Evolutionary conservation across 164 flowering plant genomes (phyloP).

Genomic region (Tetracentron sinense): DNA sequence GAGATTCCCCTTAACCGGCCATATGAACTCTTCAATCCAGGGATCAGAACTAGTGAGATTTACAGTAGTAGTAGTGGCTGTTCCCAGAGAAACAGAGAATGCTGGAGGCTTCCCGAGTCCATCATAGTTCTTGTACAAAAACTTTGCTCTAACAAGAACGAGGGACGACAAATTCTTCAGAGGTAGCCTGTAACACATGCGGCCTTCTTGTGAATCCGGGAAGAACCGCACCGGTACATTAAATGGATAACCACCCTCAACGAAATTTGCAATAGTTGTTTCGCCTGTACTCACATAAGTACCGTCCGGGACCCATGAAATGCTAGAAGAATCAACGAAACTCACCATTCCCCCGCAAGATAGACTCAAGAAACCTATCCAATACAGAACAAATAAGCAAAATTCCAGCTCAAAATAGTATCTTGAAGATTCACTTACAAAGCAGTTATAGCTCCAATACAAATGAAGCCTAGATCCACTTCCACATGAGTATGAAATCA

Average conservation of each 20-base stretch:
- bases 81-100: slow-evolving; percentile 75
- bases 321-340: slow-evolving; percentile 51
- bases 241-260: slow-evolving; percentile 37
- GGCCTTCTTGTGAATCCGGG: slow-evolving; percentile 39
- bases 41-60: slow-evolving; percentile 62
- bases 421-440: neutral
- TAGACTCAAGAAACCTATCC: slow-evolving; percentile 72
- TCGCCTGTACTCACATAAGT: slow-evolving; percentile 47
- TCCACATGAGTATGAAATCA: neutral
- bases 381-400: neutral
- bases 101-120: slow-evolving; percentile 56
- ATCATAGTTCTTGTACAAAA: slow-evolving; percentile 77
- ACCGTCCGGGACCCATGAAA: slow-evolving; percentile 62
- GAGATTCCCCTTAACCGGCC: slow-evolving; percentile 59
- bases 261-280: slow-evolving; percentile 29
- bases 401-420: neutral
- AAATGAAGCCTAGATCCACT: neutral
- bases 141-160: slow-evolving; percentile 62
- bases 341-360: slow-evolving; percentile 58
- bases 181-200: slow-evolving; percentile 62
- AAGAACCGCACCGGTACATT: slow-evolving; percentile 52
- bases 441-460: neutral
- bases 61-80: slow-evolving; percentile 38
- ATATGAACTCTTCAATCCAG: slow-evolving; percentile 70
- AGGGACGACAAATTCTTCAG: slow-evolving; percentile 40